Conservation (phyloP, 2,329 filamentous ascomycete genomes). For the Arachnomyces sp. region DNA sequence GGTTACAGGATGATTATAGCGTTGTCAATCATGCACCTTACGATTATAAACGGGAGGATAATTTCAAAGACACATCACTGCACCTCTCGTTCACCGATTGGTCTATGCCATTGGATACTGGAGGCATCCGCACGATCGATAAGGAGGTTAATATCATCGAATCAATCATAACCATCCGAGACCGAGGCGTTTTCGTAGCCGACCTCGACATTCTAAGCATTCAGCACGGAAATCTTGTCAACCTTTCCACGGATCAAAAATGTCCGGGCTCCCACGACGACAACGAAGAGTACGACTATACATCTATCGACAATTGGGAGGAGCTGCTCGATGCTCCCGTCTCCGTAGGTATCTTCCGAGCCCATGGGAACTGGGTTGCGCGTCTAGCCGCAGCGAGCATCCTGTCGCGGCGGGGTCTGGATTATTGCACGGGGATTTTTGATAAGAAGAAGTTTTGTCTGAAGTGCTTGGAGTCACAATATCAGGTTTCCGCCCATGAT, state of each 20-base stretch:
- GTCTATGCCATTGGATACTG: slow-evolving; percentile 9
- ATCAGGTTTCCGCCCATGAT: too few species aligned
- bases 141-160: slow-evolving; percentile 15
- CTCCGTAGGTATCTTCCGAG: slow-evolving; percentile 6
- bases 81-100: slow-evolving; percentile 19
- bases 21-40: slow-evolving; percentile 13
- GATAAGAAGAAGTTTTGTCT: too few species aligned
- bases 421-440: too few species aligned
- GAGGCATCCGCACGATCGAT: slow-evolving; percentile 8
- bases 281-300: too few species aligned
- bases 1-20: not conserved
- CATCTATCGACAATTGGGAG: slow-evolving; percentile 10
- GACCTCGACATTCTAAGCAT: slow-evolving; percentile 12
- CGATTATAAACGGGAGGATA: slow-evolving; percentile 13
- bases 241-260: too few species aligned
- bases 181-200: slow-evolving; percentile 17
- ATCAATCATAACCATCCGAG: slow-evolving; percentile 13
- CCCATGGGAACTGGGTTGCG: slow-evolving; percentile 10
- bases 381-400: too few species aligned
- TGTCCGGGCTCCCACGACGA: too few species aligned
- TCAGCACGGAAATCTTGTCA: too few species aligned
- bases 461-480: too few species aligned
- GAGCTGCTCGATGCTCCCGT: slow-evolving; percentile 11
- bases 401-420: too few species aligned
- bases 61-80: slow-evolving; percentile 14